Percentiles rank a stretch among this genome's conserved stretches.
Evolutionary conservation across 139 green algal genomes (phyloP).

Genomic region (Picochlorum sp.): DNA sequence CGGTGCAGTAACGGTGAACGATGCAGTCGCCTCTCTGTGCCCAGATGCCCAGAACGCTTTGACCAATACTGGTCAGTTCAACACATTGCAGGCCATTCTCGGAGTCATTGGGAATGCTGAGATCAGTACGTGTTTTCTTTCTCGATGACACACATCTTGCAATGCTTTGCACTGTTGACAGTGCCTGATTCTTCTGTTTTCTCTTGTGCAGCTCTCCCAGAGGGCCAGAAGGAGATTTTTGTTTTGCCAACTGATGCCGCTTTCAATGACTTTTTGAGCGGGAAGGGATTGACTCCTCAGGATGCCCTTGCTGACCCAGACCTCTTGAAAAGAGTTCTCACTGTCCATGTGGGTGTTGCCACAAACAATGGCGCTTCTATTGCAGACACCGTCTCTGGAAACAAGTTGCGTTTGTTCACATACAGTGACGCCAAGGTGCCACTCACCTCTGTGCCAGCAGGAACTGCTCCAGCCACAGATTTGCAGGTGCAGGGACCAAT

Average conservation of each 20-base stretch:
- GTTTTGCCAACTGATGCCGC: background rate
- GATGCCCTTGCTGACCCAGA: background rate
- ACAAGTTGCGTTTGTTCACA: background rate
- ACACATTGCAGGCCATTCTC: background rate
- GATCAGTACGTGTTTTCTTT: background rate
- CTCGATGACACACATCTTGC: background rate
- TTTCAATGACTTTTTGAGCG: background rate
- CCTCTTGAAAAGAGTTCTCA: background rate
- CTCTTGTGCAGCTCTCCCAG: background rate
- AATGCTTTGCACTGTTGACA: too few relatives aligned
- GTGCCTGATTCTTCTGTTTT: too few relatives aligned
- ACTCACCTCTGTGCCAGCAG: background rate
- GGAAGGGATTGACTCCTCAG: background rate
- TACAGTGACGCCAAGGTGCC: background rate
- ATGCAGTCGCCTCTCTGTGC: background rate
- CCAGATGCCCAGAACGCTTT: background rate
- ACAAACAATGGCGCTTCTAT: background rate
- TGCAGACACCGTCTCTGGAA: background rate
- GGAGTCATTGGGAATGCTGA: background rate
- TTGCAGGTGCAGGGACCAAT: conserved; percentile 2
- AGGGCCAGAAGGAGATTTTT: background rate
- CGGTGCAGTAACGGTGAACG: background rate
- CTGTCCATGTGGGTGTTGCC: background rate
- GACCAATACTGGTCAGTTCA: background rate
- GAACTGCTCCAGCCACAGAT: background rate